phyloP scores from a whole-genome alignment of 176 grass and related monocot species.

The Musa acuminata region DNA sequence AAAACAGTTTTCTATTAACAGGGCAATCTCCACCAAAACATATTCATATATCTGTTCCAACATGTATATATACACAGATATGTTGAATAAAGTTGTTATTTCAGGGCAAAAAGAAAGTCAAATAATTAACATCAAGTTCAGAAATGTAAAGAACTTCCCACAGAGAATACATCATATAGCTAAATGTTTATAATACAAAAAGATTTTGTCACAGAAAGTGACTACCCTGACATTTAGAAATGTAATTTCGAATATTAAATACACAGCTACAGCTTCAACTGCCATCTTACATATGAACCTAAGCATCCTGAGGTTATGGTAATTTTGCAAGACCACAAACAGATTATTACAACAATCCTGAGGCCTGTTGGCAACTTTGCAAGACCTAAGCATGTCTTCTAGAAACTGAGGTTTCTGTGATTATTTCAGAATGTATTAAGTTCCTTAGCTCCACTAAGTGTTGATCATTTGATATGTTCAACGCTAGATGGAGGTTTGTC shows the following conservation, averaged over 20 bases:
- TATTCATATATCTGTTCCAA: too few relatives aligned
- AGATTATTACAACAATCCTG: neutral
- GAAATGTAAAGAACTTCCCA: neutral
- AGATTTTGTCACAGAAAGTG: neutral
- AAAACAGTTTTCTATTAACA: too few relatives aligned
- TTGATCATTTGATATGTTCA: constrained; percentile 95
- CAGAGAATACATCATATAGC: neutral
- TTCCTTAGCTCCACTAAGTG: constrained; percentile 73
- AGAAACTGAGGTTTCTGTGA: neutral
- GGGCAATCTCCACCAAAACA: too few relatives aligned
- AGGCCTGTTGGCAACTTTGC: neutral
- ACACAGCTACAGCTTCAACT: too few relatives aligned
- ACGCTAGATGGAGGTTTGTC: constrained; percentile 73
- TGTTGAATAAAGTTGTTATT: neutral
- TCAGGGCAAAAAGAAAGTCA: neutral
- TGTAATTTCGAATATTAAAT: neutral
- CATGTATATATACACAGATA: neutral
- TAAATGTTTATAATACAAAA: neutral
- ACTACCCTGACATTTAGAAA: neutral
- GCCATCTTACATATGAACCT: neutral
- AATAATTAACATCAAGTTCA: neutral
- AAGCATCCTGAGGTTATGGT: too few relatives aligned
- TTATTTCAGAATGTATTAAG: constrained; percentile 32
- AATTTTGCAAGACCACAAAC: too few relatives aligned
- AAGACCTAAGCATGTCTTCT: constrained; percentile 9